Conservation (phyloP, 208 protist genomes). For the Zelonia costaricensis region DNA sequence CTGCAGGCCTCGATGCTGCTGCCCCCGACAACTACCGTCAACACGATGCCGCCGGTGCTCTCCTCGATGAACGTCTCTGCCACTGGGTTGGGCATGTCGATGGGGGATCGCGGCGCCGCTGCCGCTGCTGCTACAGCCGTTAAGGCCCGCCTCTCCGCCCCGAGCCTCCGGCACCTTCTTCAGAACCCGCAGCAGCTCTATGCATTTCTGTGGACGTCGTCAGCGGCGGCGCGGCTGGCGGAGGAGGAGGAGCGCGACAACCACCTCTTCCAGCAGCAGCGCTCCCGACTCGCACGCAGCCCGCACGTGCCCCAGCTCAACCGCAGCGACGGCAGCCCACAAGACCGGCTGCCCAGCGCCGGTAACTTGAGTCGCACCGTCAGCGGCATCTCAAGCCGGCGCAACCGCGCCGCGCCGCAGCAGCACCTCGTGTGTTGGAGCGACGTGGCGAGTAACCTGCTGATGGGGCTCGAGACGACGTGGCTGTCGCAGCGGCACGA, state of each 20-base stretch:
- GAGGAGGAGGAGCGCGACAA: slow-evolving; percentile 5
- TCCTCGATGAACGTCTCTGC: background rate
- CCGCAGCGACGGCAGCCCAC: background rate
- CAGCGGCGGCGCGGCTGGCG: background rate
- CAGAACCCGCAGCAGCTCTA: slow-evolving; percentile 15
- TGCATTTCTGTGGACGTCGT: slow-evolving; percentile 15
- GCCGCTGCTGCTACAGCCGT: slow-evolving; percentile 9
- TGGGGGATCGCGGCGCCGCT: background rate
- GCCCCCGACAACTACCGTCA: background rate
- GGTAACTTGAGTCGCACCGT: background rate
- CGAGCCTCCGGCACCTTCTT: slow-evolving; percentile 15
- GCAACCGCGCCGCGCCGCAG: slow-evolving; percentile 4
- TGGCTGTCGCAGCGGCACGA: slow-evolving; percentile 13
- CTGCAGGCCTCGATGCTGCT: background rate
- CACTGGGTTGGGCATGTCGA: background rate
- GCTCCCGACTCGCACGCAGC: background rate
- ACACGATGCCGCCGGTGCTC: background rate
- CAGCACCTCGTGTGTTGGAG: slow-evolving; percentile 74
- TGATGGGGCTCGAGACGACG: slow-evolving; percentile 41
- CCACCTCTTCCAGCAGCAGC: background rate
- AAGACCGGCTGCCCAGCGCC: background rate
- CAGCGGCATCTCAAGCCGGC: background rate
- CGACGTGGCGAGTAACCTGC: slow-evolving; percentile 81
- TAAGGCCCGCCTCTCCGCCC: slow-evolving; percentile 6
- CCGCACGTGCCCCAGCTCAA: background rate